Percentiles rank a stretch among this genome's conserved stretches.
These are phyloP conservation scores for Penicillium pancosmium DNA, from an alignment of 495 filamentous ascomycete species.

Conservation along the genomic window DNA sequence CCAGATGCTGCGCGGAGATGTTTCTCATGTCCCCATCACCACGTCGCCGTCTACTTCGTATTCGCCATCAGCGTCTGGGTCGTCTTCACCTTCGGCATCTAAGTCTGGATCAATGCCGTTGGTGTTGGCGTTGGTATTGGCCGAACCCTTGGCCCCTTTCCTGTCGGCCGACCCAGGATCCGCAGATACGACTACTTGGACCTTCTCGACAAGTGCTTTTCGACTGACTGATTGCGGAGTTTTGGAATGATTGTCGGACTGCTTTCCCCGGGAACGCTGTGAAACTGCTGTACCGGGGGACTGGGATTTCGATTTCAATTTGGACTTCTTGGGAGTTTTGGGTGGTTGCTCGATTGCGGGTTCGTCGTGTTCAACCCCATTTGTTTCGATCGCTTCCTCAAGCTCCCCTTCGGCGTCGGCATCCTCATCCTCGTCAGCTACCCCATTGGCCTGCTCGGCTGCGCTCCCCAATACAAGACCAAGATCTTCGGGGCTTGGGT, in stretches of 20 bases:
- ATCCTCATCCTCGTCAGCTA: constrained; percentile 3
- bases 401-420: constrained; percentile 4
- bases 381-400: constrained; percentile 17
- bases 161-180: constrained; percentile 25
- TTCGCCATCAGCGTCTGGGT: constrained; percentile 33
- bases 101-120: constrained; percentile 28
- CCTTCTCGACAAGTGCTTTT: constrained; percentile 45
- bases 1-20: constrained; percentile 23
- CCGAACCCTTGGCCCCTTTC: neutral
- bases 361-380: constrained; percentile 31
- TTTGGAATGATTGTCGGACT: constrained; percentile 20
- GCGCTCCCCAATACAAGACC: constrained; percentile 7
- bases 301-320: constrained; percentile 15
- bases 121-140: constrained; percentile 7
- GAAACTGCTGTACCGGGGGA: constrained; percentile 24
- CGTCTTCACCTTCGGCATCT: constrained; percentile 36
- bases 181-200: constrained; percentile 38
- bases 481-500: constrained; percentile 22
- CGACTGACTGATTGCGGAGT: constrained; percentile 36
- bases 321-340: constrained; percentile 22
- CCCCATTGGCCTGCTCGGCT: constrained; percentile 9
- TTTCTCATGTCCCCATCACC: constrained; percentile 40
- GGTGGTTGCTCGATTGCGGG: constrained; percentile 16
- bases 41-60: constrained; percentile 43
- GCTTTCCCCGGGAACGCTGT: constrained; percentile 26